Base-by-base conservation (phyloP, 495 filamentous ascomycete species). In the Pyronema domesticum region DNA sequence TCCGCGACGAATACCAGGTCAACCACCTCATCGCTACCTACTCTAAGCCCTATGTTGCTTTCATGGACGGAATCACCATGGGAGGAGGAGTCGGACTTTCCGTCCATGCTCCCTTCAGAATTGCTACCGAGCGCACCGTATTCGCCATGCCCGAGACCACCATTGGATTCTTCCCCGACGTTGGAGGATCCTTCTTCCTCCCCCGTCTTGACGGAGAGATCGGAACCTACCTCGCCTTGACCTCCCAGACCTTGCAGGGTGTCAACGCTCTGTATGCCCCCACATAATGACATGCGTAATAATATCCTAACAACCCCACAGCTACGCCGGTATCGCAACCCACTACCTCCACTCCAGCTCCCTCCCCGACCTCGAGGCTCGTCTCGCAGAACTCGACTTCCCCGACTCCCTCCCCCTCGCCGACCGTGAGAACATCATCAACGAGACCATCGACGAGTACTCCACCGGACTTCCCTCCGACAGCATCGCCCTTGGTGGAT, bases 31-130 rank as follows among this genome's bases (percentile, higher is more conserved):
- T 98, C 62, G 88, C 93, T n/a, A 95, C 88, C 47, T 95, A 89
- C 72, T 61, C 70, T 23, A 96, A 95, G 72, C 91, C 91, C 2
- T 91, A 89, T 65, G 78, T 98, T 47, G 87, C 93, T 37, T 83
- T 95, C 67, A 89, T 98, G 81, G 93, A 98, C 65, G 91, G 91
- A 54, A 82, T 94, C 64, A 98, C 93, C 19, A 96, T 98, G 91
- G 91, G 91, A 56, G 91, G 91, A 51, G 91, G 91, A 51, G 93
- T 96, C 33, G 91, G 91, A 3, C 77, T 98, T 47, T 87, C 82
- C 68, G 76, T 95, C 43, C 93, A 98, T 69, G 89, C 93, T 5
- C 93, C 91, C 1, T 87, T 98, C 74, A 76, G 91, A 18, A 91
- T 98, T 62, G 93, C 93, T 23, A 98, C 91, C 10, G 91, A 98